Evolutionary conservation across 2,329 filamentous ascomycete genomes (phyloP).

Genomic region (Calonectria montana): DNA sequence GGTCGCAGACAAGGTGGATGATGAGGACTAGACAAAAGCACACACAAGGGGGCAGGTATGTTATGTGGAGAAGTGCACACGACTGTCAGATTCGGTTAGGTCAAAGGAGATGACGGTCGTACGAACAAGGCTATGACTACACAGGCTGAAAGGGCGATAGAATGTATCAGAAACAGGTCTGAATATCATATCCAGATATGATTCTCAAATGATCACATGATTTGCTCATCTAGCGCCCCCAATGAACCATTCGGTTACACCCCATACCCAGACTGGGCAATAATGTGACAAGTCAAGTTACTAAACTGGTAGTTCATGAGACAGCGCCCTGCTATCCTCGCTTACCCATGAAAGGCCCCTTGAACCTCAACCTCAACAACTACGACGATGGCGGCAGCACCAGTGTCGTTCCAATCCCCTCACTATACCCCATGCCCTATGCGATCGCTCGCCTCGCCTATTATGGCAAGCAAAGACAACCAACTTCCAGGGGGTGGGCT

Average conservation of each 20-base stretch:
- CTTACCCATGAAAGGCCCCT: conserved; percentile 14
- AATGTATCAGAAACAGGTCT: conserved; percentile 19
- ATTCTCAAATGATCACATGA: conserved; percentile 34
- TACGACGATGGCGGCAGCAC: neutral
- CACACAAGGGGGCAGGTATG: neutral
- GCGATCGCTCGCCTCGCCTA: neutral
- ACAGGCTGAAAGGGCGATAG: neutral
- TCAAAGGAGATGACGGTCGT: neutral
- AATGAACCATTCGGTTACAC: conserved; percentile 19
- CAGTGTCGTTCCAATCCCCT: neutral
- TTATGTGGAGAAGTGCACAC: neutral
- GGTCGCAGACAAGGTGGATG: conserved; percentile 64
- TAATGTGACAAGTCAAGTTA: conserved; percentile 30
- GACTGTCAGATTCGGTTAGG: conserved; percentile 2
- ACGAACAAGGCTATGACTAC: conserved; percentile 10
- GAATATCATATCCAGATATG: conserved; percentile 35
- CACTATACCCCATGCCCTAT: neutral
- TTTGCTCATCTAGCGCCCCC: conserved; percentile 15
- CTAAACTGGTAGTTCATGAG: neutral
- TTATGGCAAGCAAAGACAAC: neutral
- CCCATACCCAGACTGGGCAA: conserved; percentile 16
- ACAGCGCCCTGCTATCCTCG: neutral
- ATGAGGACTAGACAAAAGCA: conserved; percentile 56
- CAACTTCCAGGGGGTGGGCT: neutral
- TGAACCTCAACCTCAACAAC: conserved; percentile 1